phyloP scores from a whole-genome alignment of 1,139 yeast genomes.

The Yamadazyma friedrichii region DNA sequence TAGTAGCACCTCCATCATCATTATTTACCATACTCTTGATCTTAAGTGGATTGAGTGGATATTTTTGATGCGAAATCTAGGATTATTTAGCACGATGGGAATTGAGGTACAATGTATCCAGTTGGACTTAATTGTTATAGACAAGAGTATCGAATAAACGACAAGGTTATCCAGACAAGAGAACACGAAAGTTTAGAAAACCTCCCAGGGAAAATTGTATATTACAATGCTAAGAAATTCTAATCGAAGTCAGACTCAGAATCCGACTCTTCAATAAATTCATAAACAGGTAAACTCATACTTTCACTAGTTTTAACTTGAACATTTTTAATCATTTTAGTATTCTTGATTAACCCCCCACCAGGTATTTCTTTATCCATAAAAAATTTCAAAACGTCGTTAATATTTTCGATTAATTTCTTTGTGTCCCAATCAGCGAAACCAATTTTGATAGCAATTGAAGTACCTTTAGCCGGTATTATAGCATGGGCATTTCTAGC shows the following conservation, averaged over 20 bases:
- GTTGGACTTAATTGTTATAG: too few relatives aligned
- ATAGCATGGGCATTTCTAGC: slow-evolving; percentile 58
- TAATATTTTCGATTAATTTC: slow-evolving; percentile 52
- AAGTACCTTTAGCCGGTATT: slow-evolving; percentile 57
- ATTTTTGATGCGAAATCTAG: too few relatives aligned
- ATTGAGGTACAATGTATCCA: too few relatives aligned
- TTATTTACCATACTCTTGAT: too few relatives aligned
- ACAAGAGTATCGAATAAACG: too few relatives aligned
- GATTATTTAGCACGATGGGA: too few relatives aligned
- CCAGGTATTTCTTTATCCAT: slow-evolving; percentile 49
- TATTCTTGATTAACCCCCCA: slow-evolving; percentile 54
- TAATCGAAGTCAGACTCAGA: slow-evolving; percentile 14
- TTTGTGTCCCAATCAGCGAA: slow-evolving; percentile 41
- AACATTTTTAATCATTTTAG: slow-evolving; percentile 45
- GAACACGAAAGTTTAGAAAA: too few relatives aligned
- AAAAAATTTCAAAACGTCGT: slow-evolving; percentile 52
- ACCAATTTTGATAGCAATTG: slow-evolving; percentile 54
- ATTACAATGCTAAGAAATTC: neutral
- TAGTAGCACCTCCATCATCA: too few relatives aligned
- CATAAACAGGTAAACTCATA: slow-evolving; percentile 49
- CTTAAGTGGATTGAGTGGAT: too few relatives aligned
- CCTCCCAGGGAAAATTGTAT: too few relatives aligned
- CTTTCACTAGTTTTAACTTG: slow-evolving; percentile 65
- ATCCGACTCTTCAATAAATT: slow-evolving; percentile 18
- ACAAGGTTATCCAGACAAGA: too few relatives aligned